Evolutionary conservation across 345 rosid genomes (phyloP).

Genomic region (Citrus unshiu): DNA sequence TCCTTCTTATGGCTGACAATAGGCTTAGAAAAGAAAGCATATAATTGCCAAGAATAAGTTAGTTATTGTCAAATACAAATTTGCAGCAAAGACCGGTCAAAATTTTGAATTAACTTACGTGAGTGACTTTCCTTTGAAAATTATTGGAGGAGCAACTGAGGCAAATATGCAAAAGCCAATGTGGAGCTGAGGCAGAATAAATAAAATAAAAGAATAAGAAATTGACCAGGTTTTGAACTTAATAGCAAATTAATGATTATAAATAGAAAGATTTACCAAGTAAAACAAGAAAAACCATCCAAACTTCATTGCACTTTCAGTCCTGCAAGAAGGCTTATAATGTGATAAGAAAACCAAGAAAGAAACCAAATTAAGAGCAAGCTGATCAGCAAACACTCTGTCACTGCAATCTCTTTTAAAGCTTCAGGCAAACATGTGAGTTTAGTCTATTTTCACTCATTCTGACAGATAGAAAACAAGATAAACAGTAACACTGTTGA

Average conservation of each 20-base stretch:
- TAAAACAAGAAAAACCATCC: conserved; percentile 91
- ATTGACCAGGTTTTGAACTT: not conserved
- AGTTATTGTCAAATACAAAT: not conserved
- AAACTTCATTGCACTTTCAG: conserved; percentile 82
- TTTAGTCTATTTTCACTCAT: not conserved
- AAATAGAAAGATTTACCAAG: conserved; percentile 38
- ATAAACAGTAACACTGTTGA: not conserved
- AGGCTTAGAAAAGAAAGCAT: not conserved
- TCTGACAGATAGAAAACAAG: not conserved
- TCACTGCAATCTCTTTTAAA: not conserved
- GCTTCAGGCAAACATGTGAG: not conserved
- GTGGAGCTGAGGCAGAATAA: conserved; percentile 55
- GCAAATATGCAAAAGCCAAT: conserved; percentile 73
- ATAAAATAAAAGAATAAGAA: not conserved
- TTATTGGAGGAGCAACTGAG: conserved; percentile 92
- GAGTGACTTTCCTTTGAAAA: conserved; percentile 95
- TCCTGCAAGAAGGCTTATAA: conserved; percentile 47
- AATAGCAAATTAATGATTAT: not conserved
- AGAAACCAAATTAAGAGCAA: not conserved
- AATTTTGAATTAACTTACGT: conserved; percentile 52
- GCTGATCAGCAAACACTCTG: not conserved
- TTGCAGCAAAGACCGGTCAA: not conserved
- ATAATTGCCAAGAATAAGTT: not conserved
- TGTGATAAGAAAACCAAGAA: not conserved
- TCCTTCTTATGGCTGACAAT: not conserved